Evolutionary conservation across 305 asterid genomes (phyloP).

Genomic region (Fraxinus dipetala): DNA sequence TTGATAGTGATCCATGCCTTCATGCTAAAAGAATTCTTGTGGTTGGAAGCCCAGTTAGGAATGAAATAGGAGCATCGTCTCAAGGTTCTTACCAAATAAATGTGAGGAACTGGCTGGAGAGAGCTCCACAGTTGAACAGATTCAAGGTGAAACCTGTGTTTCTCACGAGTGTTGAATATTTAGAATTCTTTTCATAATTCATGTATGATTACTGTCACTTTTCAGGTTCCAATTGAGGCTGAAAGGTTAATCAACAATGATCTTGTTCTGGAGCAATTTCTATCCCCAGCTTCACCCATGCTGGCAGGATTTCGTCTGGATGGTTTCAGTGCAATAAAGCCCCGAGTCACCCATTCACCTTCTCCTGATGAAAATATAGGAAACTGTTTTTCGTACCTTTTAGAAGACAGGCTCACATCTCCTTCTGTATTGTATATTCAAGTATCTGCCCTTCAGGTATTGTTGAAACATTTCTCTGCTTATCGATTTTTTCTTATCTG

Average conservation of each 20-base stretch:
- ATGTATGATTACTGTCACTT: conserved; percentile 15
- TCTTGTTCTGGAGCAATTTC: conserved; percentile 82
- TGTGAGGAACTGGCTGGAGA: conserved; percentile 84
- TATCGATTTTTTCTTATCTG: conserved; percentile 4
- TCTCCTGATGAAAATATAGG: conserved; percentile 40
- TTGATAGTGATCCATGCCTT: conserved; percentile 73
- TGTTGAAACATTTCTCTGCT: conserved; percentile 14
- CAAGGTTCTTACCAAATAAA: conserved; percentile 65
- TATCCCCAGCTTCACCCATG: conserved; percentile 74
- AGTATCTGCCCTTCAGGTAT: conserved; percentile 92
- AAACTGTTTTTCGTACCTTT: conserved; percentile 35
- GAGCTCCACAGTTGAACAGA: conserved; percentile 69
- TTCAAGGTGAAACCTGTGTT: conserved; percentile 63
- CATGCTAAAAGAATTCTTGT: conserved; percentile 85
- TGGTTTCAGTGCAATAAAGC: conserved; percentile 83
- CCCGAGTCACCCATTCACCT: conserved; percentile 79
- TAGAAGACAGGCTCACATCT: conserved; percentile 77
- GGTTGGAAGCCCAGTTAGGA: conserved; percentile 57
- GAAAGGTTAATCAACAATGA: conserved; percentile 73
- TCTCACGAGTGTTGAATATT: conserved; percentile 18
- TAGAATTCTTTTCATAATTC: neutral
- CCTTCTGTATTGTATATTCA: conserved; percentile 84
- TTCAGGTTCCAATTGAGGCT: conserved; percentile 89
- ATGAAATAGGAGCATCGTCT: conserved; percentile 50
- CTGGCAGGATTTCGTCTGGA: conserved; percentile 94